Base-by-base conservation (phyloP, 768 basidiomycete genomes). In the Panaeolus cyanescens region DNA sequence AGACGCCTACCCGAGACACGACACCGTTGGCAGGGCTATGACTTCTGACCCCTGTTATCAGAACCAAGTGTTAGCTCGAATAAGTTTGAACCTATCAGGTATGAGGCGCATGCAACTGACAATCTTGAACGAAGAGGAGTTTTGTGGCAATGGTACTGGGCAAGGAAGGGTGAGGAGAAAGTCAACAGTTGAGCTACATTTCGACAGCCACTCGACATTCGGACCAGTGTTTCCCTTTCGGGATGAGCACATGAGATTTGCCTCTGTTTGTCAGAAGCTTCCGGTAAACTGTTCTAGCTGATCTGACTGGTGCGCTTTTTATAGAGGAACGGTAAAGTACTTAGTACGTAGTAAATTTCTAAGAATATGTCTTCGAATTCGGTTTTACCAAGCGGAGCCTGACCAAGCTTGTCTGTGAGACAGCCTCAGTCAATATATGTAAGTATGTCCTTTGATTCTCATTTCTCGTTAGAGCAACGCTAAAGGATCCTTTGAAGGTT, bases 151-250 rank as follows among this genome's bases (percentile, higher is more conserved):
- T 28, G 22, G 22, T 13, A 10, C 10, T 22, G 22, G 15, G 30
- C 45, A 50, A 25, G 22, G 15, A 28, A 50, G 15, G 45, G 17
- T 13, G 45, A 50, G 25, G 45, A 50, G 10, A 30, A 28, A 30
- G 45, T 50, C 45, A 50, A 50, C 22, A 25, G 45, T 50, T 28
- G 45, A 50, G 45, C 6, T 50, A 12, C 45, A 50, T 50, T 50
- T 50, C 45, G 25, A 50, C 45, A 50, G 45, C 45, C 45, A 50
- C 25, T 50, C 40, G 40, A 42, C 25, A 42, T 42, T 42, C 40
- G 40, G 40, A 42, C 40, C 45, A 50, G 22, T 50, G 45, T 28
- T 50, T 28, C 45, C 45, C 45, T 50, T 50, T 50, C 25, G 25
- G 45, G 45, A 50, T 28, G 25, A 50, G 4, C 45, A 28, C 45